A percentile compares a stretch with the other conserved stretches of the same genome.
These are phyloP conservation scores for Scleromitrula shiraiana DNA, from an alignment of 2,329 filamentous ascomycete genomes.

Conservation along the genomic window DNA sequence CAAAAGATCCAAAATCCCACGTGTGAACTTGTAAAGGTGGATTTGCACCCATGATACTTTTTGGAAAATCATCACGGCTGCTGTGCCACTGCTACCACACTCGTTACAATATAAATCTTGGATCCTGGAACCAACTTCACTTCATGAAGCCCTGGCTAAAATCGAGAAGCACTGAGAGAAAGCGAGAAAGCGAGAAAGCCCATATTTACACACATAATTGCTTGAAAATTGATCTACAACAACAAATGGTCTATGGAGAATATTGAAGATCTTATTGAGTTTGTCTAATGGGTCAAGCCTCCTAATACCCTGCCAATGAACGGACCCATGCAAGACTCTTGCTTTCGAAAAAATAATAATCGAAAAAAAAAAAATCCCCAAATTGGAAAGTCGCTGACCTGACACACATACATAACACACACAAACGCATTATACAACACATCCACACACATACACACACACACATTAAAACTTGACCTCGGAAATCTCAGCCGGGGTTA, in stretches of 20 bases:
- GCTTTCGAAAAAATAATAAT: too few relatives aligned
- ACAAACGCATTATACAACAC: too few relatives aligned
- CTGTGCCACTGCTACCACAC: constrained; percentile 8
- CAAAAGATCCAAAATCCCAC: constrained; percentile 5
- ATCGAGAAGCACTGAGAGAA: neutral
- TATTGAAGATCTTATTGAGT: constrained; percentile 6
- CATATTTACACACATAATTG: neutral
- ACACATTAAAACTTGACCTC: neutral
- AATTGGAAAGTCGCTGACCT: constrained; percentile 1
- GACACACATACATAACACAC: too few relatives aligned
- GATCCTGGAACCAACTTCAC: constrained; percentile 9
- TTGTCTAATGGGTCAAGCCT: constrained; percentile 1
- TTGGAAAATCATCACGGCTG: constrained; percentile 4
- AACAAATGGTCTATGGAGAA: constrained; percentile 9
- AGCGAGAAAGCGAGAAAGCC: constrained; percentile 1
- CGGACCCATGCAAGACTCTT: constrained; percentile 6
- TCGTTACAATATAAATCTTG: neutral
- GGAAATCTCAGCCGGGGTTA: constrained; percentile 2
- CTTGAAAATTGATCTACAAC: constrained; percentile 9
- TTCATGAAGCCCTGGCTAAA: neutral
- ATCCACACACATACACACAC: too few relatives aligned
- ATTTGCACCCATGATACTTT: neutral
- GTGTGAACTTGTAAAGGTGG: constrained; percentile 5
- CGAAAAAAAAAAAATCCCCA: too few relatives aligned
- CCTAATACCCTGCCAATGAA: neutral